Evolutionary conservation across 2,329 filamentous ascomycete genomes (phyloP).

Genomic region (Venturia nashicola): DNA sequence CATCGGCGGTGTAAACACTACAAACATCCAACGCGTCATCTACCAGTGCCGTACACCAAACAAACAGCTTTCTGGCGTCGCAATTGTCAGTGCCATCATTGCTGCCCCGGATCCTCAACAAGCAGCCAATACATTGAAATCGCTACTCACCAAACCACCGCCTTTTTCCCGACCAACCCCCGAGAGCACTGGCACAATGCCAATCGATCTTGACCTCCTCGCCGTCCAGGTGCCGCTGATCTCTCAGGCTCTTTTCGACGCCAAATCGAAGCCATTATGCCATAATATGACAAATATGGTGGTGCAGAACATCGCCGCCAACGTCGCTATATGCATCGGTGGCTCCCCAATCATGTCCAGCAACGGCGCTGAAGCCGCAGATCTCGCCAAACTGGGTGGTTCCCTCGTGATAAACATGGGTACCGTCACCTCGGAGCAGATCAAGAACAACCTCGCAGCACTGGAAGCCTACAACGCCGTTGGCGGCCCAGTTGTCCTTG

Average conservation of each 20-base stretch:
- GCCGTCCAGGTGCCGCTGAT: slow-evolving; percentile 23
- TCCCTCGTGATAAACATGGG: slow-evolving; percentile 91
- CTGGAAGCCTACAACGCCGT: slow-evolving; percentile 69
- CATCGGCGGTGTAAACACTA: slow-evolving; percentile 76
- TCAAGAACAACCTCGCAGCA: slow-evolving; percentile 61
- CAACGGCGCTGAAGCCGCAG: slow-evolving; percentile 67
- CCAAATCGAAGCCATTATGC: slow-evolving; percentile 53
- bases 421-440: slow-evolving; percentile 65
- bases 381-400: slow-evolving; percentile 66
- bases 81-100: slow-evolving; percentile 82
- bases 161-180: slow-evolving; percentile 11
- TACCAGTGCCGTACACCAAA: slow-evolving; percentile 45
- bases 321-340: slow-evolving; percentile 67
- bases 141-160: slow-evolving; percentile 35
- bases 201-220: slow-evolving; percentile 13
- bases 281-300: slow-evolving; percentile 98
- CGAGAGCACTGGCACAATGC: slow-evolving; percentile 13
- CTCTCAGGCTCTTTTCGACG: slow-evolving; percentile 48
- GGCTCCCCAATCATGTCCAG: slow-evolving; percentile 92
- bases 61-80: slow-evolving; percentile 59
- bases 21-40: slow-evolving; percentile 62
- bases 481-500: slow-evolving; percentile 66
- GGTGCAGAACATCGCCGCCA: slow-evolving; percentile 89
- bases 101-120: slow-evolving; percentile 53
- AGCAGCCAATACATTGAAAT: slow-evolving; percentile 47